A percentile compares a stretch with the other conserved stretches of the same genome.
phyloP scores from a whole-genome alignment of 768 basidiomycete species.

The Pholiota conissans region DNA sequence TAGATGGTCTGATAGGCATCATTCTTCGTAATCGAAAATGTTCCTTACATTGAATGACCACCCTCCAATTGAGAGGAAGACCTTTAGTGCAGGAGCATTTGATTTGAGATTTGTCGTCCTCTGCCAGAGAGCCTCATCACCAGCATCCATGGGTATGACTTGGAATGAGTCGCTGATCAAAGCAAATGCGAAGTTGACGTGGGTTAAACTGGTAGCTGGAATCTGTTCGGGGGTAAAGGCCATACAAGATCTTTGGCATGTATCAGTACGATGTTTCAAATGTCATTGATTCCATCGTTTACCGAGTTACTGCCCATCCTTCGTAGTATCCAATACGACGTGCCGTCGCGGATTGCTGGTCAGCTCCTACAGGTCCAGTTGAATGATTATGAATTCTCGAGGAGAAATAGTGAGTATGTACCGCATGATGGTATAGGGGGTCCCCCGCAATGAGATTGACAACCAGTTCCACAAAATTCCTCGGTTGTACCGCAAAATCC shows the following conservation, averaged over 20 bases:
- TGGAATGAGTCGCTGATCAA: conserved; percentile 20
- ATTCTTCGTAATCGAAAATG: background rate
- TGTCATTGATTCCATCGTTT: background rate
- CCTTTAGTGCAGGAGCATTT: conserved; percentile 21
- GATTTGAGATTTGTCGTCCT: conserved; percentile 25
- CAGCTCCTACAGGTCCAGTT: conserved; percentile 8
- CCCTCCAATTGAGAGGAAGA: conserved; percentile 26
- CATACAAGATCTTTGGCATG: conserved; percentile 8
- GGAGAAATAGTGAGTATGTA: background rate
- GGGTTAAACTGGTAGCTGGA: conserved; percentile 22
- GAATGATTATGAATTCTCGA: background rate
- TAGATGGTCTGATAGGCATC: background rate
- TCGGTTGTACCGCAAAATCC: conserved; percentile 17
- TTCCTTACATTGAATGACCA: conserved; percentile 24
- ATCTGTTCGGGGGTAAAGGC: conserved; percentile 21
- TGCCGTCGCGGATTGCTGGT: conserved; percentile 19
- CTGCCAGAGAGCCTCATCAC: conserved; percentile 19
- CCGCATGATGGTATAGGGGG: conserved; percentile 11
- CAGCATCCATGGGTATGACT: conserved; percentile 21
- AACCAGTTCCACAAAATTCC: conserved; percentile 10
- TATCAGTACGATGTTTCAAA: background rate
- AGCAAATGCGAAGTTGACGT: conserved; percentile 28
- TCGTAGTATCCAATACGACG: conserved; percentile 28
- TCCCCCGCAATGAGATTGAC: conserved; percentile 10
- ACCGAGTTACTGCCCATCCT: conserved; percentile 3